Evolutionary conservation across 768 basidiomycete species (phyloP), one percentile per base, ranked within the genome.

Genomic region (Agaricus blazei): DNA sequence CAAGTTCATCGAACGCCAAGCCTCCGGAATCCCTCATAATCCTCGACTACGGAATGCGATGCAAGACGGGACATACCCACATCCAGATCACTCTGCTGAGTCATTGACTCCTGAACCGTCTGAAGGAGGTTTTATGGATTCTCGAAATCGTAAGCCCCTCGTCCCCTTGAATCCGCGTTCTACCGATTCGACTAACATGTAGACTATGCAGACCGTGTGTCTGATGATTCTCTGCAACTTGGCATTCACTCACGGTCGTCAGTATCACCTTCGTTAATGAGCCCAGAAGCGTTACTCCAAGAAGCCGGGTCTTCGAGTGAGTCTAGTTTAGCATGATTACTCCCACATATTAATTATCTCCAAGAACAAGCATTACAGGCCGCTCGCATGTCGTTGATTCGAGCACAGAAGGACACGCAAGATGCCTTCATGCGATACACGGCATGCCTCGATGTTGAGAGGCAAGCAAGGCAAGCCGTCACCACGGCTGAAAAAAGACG

Each of bases 1-100:
- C 59, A 88, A 87, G 70, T 91, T 91, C 66, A 83, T 91, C 63
- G 89, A 90, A 65, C 78, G 89, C 53, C 88, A 91, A 64, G 78
- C 83, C 6, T 75, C 82, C n/a, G 81, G 83, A 38, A 80, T 89
- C 41, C 81, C 87, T 51, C 89, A 91, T 66, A 90, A 91, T 64
- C 89, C 89, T 50, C 84, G 88, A 40, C 77, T 91, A 42, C 84
- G 89, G 55, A 84, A 84, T 58, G 63, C 70, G 24, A 49, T 58
- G 51, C 55, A 56, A n/a, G 62, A 65, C 23, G 69, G 64, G 28
- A 59, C 66, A 7, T 75, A 76, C 60, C 60, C 70, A 3, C 72
- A 74, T 36, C 72, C 75, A 24, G 75, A 76, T 38, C 73, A 75
- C 43, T 78, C 79, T 15, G 66, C 68, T 27, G 77, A 77, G 46